Evolutionary conservation across 805 yeast genomes (phyloP).

Genomic region (Grigorovia humatica): DNA sequence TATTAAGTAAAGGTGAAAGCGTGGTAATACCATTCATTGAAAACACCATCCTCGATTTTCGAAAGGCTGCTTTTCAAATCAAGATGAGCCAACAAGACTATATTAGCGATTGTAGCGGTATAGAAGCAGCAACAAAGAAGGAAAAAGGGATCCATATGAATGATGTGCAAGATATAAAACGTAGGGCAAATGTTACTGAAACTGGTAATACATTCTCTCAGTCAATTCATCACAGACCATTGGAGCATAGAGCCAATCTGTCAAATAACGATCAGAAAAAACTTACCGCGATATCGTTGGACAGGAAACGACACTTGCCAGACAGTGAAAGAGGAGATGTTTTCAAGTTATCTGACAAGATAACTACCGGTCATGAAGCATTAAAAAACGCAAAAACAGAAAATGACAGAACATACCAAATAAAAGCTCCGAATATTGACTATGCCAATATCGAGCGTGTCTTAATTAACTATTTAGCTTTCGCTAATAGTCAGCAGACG

Average conservation of each 20-base stretch:
- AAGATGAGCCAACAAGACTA: conserved; percentile 17
- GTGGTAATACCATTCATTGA: conserved; percentile 53
- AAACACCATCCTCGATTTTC: conserved; percentile 58
- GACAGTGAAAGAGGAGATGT: neutral
- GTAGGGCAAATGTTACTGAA: too few relatives aligned
- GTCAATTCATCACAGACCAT: too few relatives aligned
- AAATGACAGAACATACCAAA: conserved; percentile 4
- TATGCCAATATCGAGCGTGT: conserved; percentile 50
- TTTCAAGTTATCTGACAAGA: neutral
- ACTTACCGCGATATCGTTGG: too few relatives aligned
- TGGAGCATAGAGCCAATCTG: too few relatives aligned
- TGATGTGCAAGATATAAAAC: conserved; percentile 13
- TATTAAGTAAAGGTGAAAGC: conserved; percentile 48
- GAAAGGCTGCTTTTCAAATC: conserved; percentile 29
- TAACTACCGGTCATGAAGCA: neutral
- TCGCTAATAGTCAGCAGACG: conserved; percentile 77
- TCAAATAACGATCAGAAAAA: too few relatives aligned
- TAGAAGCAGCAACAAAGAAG: conserved; percentile 23
- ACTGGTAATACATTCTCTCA: too few relatives aligned
- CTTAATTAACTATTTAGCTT: conserved; percentile 77
- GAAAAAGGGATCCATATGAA: conserved; percentile 27
- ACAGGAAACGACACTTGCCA: neutral
- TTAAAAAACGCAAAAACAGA: neutral
- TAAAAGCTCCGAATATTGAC: conserved; percentile 28
- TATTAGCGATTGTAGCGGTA: conserved; percentile 16